phyloP scores from a whole-genome alignment of 768 basidiomycete species.

The Punctularia strigosozonata region DNA sequence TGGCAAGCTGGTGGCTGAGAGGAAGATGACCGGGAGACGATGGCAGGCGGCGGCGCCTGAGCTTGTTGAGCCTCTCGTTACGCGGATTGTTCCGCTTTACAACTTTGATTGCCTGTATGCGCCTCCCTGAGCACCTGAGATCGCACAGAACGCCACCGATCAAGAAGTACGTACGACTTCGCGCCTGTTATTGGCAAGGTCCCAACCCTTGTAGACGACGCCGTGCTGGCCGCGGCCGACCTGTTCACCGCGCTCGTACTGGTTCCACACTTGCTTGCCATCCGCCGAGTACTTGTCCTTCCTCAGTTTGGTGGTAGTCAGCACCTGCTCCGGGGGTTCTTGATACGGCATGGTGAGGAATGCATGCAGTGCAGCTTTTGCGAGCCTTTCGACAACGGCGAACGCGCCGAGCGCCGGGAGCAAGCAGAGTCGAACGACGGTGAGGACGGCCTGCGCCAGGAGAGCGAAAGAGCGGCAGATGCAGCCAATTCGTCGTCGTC shows the following conservation, averaged over 20 bases:
- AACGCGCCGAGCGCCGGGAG: too few relatives aligned
- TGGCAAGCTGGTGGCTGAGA: conserved; percentile 56
- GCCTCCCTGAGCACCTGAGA: neutral
- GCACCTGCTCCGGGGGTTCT: conserved; percentile 29
- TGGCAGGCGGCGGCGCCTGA: conserved; percentile 28
- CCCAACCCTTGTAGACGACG: conserved; percentile 67
- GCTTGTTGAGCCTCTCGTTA: conserved; percentile 45
- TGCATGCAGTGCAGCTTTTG: too few relatives aligned
- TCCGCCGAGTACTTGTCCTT: conserved; percentile 24
- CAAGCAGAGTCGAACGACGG: too few relatives aligned
- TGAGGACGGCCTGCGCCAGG: too few relatives aligned
- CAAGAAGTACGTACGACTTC: conserved; percentile 32
- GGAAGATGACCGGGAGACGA: conserved; percentile 35
- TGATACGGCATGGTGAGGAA: too few relatives aligned
- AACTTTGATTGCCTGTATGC: conserved; percentile 63
- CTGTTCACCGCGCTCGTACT: conserved; percentile 66
- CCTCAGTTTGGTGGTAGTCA: conserved; percentile 34
- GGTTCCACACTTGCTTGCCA: conserved; percentile 56
- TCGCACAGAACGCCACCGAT: conserved; percentile 19
- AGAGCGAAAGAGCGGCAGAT: too few relatives aligned
- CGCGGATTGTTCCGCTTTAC: conserved; percentile 64
- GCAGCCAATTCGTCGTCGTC: too few relatives aligned
- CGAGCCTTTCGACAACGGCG: too few relatives aligned
- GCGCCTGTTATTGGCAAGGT: conserved; percentile 26
- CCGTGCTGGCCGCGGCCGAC: conserved; percentile 90